Percentiles rank a stretch among this genome's conserved stretches.
These are phyloP conservation scores for Saccharomycopsis fibuligera DNA, from an alignment of 805 yeast species.

Conservation along the genomic window DNA sequence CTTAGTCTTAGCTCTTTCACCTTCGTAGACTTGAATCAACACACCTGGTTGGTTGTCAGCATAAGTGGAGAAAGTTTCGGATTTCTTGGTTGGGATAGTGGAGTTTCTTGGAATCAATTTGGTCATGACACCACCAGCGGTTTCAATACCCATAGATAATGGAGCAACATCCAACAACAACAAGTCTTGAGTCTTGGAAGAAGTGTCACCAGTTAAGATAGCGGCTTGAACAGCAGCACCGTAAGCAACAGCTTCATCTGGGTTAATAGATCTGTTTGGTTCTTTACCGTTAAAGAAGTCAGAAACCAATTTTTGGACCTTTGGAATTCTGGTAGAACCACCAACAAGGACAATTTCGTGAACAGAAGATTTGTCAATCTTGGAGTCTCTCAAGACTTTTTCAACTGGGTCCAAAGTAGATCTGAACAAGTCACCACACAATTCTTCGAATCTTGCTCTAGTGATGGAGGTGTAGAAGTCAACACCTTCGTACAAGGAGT, in stretches of 20 bases:
- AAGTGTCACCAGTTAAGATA: constrained; percentile 92
- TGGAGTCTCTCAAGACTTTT: constrained; percentile 90
- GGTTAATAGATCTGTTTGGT: constrained; percentile 97
- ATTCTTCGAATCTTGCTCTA: constrained; percentile 98
- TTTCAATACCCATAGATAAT: constrained; percentile 96
- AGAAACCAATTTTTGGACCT: constrained; percentile 92
- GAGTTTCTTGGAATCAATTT: constrained; percentile 98
- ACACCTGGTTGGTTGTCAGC: constrained; percentile 99
- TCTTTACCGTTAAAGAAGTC: constrained; percentile 98
- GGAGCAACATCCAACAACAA: constrained; percentile 98
- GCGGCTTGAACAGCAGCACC: constrained; percentile 99
- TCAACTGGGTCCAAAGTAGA: constrained; percentile 94
- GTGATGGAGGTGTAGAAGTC: constrained; percentile 97
- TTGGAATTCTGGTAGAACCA: constrained; percentile 99
- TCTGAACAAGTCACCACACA: constrained; percentile 94
- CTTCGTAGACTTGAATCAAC: constrained; percentile 93
- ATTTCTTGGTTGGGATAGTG: constrained; percentile 97
- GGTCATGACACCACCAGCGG: constrained; percentile 99
- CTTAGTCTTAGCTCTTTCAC: constrained; percentile 95
- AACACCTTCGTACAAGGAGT: constrained; percentile 92
- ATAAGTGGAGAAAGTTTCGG: constrained; percentile 95
- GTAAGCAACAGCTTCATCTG: constrained; percentile 99
- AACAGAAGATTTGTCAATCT: constrained; percentile 86
- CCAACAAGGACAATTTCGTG: constrained; percentile 95
- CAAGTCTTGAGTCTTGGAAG: constrained; percentile 96